phyloP scores from a whole-genome alignment of 805 yeast species.

The Wickerhamiella alocasiicola region DNA sequence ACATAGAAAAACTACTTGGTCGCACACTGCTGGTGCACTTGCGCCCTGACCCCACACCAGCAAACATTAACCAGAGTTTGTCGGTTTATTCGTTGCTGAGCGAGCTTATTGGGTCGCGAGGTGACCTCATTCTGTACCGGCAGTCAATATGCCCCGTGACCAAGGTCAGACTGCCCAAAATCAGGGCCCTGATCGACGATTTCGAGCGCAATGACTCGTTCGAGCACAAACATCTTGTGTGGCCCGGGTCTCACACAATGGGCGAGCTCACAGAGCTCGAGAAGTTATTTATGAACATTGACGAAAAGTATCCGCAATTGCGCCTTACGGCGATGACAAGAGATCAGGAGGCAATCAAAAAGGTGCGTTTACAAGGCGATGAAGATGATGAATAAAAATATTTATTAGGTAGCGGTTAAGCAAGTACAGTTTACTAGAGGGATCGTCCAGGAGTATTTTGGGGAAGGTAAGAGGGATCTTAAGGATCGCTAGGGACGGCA shows the following conservation, averaged over 20 bases:
- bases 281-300: slow-evolving; percentile 2
- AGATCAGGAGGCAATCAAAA: slow-evolving; percentile 10
- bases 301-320: slow-evolving; percentile 1
- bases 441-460: no score
- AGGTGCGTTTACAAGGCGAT: background rate
- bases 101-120: slow-evolving; percentile 15
- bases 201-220: slow-evolving; percentile 7
- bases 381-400: background rate
- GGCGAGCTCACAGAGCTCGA: slow-evolving; percentile 10
- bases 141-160: slow-evolving; percentile 26
- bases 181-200: slow-evolving; percentile 24
- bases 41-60: slow-evolving; percentile 19
- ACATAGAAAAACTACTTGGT: slow-evolving; percentile 13
- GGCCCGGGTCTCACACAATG: background rate
- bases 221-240: background rate
- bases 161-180: slow-evolving; percentile 21
- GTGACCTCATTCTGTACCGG: slow-evolving; percentile 22
- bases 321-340: slow-evolving; percentile 13
- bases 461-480: no score
- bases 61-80: slow-evolving; percentile 16
- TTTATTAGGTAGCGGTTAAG: no score
- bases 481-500: no score
- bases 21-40: slow-evolving; percentile 19
- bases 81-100: slow-evolving; percentile 13
- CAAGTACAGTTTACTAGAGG: no score